Base-by-base conservation (phyloP, 1,139 yeast species). In the Magnusiomyces sp. region DNA sequence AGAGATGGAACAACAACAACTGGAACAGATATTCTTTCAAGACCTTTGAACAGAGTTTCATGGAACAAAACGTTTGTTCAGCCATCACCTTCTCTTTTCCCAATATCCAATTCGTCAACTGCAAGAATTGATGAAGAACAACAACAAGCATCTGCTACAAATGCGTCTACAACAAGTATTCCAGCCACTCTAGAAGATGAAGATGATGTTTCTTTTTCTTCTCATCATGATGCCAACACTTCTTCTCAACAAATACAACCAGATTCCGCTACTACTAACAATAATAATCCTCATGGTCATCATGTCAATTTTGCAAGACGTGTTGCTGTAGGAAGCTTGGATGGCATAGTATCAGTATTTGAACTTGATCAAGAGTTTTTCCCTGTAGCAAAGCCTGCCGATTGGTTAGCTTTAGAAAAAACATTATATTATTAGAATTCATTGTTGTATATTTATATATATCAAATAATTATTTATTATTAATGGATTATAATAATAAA, bases 281-380 rank as follows among this genome's bases (percentile, higher is more conserved):
- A 23, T 7, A 23, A 23, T 7, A 23, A 23, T 7, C 7, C 7
- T 23, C 29, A 23, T 23, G 7, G 7, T 7, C 29, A 23, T 23
- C 29, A 23, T 23, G 29, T 23, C 29, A 23, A 23, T 7, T 34
- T 16, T 34, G 43, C 58, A 20, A 19, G 56, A 31, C 52, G 56
- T 13, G 43, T 68, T 2, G 71, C 71, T 0, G 65, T 63, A 1
- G 71, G 71, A 1, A 71, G 71, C 0, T 53, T 67, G n/a, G 66
- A 64, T 48, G 70, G 70, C 7, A 54, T 54, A 10, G 57, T 67
- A 14, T 61, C 66, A 0, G 60, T 68, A 5, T 62, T 64, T 47
- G 69, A 65, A 39, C 52, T 66, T 13, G 63, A 60, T 19, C 16
- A 27, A 16, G 52, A 49, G 33, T 48, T 58, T 1, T 54, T 57